Conservation (phyloP, 768 basidiomycete genomes). For the Psilocybe tampanensis region DNA sequence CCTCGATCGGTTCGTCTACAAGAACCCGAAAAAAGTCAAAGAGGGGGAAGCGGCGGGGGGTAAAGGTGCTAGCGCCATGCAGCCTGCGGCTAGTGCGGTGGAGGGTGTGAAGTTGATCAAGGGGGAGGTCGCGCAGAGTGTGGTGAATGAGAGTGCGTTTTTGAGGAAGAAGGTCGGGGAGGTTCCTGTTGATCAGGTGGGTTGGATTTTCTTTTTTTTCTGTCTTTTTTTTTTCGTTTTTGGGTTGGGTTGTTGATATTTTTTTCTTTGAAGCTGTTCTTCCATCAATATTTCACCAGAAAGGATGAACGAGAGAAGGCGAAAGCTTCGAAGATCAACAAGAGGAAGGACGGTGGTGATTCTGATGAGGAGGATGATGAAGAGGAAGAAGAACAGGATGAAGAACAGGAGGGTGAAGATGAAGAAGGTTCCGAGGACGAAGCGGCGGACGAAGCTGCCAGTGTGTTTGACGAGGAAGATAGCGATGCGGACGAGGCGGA, state of each 20-base stretch:
- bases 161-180: constrained; percentile 68
- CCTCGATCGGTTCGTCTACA: constrained; percentile 96
- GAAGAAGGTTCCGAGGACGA: constrained; percentile 33
- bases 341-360: constrained; percentile 34
- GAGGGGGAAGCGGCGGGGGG: constrained; percentile 37
- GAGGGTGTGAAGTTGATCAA: constrained; percentile 76
- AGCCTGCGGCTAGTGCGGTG: constrained; percentile 76
- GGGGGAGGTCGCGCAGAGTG: constrained; percentile 50
- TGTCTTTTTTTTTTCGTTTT: background rate
- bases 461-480: constrained; percentile 39
- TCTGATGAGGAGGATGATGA: constrained; percentile 37
- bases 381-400: constrained; percentile 40
- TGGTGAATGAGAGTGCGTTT: constrained; percentile 78
- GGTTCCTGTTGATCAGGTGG: constrained; percentile 85
- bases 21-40: constrained; percentile 81
- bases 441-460: constrained; percentile 37
- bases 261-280: constrained; percentile 65
- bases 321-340: constrained; percentile 41
- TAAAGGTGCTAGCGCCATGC: constrained; percentile 82
- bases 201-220: constrained; percentile 17
- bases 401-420: constrained; percentile 33
- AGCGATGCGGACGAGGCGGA: constrained; percentile 55
- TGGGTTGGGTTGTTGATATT: background rate
- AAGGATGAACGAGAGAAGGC: constrained; percentile 61
- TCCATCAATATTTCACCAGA: constrained; percentile 83